Evolutionary conservation across 352 stramenopile species (phyloP).

Genomic region (Albugo laibachii): DNA sequence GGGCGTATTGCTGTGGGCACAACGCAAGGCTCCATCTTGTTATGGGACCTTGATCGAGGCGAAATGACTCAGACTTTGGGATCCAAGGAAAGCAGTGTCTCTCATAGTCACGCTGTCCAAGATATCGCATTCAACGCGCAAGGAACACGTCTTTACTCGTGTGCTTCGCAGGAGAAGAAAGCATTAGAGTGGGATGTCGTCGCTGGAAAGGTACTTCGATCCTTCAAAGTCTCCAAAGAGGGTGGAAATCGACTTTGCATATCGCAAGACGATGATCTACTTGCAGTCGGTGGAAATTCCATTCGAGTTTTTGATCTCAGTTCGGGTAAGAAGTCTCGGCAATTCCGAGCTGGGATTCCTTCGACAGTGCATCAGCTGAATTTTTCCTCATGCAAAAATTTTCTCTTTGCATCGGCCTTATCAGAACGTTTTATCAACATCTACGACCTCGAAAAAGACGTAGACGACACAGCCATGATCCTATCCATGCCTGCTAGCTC

Average conservation of each 20-base stretch:
- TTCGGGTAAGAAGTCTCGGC: constrained; percentile 61
- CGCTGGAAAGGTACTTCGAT: constrained; percentile 26
- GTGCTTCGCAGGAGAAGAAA: constrained; percentile 42
- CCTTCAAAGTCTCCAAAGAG: constrained; percentile 31
- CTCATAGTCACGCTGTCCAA: constrained; percentile 20
- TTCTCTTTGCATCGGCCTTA: constrained; percentile 49
- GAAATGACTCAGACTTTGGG: constrained; percentile 41
- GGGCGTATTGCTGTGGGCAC: constrained; percentile 54
- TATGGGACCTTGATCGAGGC: constrained; percentile 54
- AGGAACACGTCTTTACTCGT: constrained; percentile 37
- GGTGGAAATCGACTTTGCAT: constrained; percentile 45
- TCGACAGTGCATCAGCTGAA: constrained; percentile 46
- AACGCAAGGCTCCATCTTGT: constrained; percentile 32
- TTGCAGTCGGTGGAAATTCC: constrained; percentile 35
- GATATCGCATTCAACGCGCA: constrained; percentile 56
- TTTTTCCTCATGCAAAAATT: constrained; percentile 41
- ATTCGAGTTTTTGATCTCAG: constrained; percentile 57
- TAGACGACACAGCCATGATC: constrained; percentile 47
- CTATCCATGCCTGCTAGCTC: constrained; percentile 41
- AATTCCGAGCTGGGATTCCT: constrained; percentile 48
- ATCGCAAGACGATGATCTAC: constrained; percentile 32
- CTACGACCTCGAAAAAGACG: constrained; percentile 48
- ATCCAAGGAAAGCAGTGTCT: constrained; percentile 9
- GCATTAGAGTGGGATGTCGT: constrained; percentile 59
- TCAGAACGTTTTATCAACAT: constrained; percentile 66